phyloP scores from a whole-genome alignment of 805 yeast genomes.

The Candida arabinofermentans region DNA sequence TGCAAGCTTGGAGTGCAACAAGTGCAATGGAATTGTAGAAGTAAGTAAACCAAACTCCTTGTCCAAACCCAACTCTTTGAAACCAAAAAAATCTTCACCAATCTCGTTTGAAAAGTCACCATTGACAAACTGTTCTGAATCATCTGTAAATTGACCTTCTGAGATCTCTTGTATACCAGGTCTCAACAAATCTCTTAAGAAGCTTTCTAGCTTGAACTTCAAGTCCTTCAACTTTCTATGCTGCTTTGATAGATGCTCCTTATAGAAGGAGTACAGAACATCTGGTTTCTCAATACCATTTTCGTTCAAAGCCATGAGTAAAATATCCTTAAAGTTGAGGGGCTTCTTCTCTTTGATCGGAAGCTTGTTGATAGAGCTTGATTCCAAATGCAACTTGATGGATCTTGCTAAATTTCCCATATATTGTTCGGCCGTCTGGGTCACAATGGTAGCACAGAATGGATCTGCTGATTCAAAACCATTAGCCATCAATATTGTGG shows the following conservation, averaged over 20 bases:
- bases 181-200: slow-evolving; percentile 75
- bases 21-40: slow-evolving; percentile 83
- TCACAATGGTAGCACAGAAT: slow-evolving; percentile 69
- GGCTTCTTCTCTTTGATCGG: slow-evolving; percentile 23
- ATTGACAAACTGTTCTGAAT: slow-evolving; percentile 87
- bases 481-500: slow-evolving; percentile 82
- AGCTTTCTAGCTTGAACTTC: slow-evolving; percentile 58
- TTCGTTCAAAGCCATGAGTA: slow-evolving; percentile 66
- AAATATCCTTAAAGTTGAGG: slow-evolving; percentile 36
- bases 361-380: slow-evolving; percentile 44
- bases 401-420: slow-evolving; percentile 70
- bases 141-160: slow-evolving; percentile 80
- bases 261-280: slow-evolving; percentile 66
- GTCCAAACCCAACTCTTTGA: slow-evolving; percentile 88
- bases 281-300: slow-evolving; percentile 84
- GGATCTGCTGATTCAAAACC: slow-evolving; percentile 87
- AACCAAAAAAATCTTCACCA: slow-evolving; percentile 98
- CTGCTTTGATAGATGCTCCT: slow-evolving; percentile 68
- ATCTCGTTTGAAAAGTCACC: slow-evolving; percentile 93
- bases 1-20: slow-evolving; percentile 72
- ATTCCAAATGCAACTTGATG: slow-evolving; percentile 67
- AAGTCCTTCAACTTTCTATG: slow-evolving; percentile 66
- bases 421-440: slow-evolving; percentile 81
- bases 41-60: slow-evolving; percentile 84
- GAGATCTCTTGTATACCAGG: slow-evolving; percentile 70